phyloP scores from a whole-genome alignment of 2,329 filamentous ascomycete species.

The Microsporum ferrugineum region DNA sequence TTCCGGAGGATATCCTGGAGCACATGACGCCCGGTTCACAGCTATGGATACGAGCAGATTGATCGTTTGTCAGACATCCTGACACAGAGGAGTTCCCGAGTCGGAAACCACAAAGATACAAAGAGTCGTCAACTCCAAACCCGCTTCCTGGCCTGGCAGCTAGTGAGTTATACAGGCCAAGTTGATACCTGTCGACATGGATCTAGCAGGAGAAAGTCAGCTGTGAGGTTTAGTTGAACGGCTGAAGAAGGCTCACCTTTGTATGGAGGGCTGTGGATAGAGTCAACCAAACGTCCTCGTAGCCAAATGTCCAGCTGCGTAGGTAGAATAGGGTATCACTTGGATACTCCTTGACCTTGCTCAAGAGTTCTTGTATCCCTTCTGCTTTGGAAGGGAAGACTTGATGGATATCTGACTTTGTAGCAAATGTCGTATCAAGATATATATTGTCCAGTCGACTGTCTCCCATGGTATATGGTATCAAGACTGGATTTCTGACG shows the following conservation, averaged over 20 bases:
- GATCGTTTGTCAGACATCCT: slow-evolving; percentile 57
- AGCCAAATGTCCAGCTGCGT: slow-evolving; percentile 82
- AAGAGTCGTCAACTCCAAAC: slow-evolving; percentile 45
- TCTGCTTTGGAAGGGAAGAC: slow-evolving; percentile 57
- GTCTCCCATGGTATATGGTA: slow-evolving; percentile 59
- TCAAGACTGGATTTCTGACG: slow-evolving; percentile 56
- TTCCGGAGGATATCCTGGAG: slow-evolving; percentile 30
- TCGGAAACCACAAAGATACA: slow-evolving; percentile 59
- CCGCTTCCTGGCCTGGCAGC: slow-evolving; percentile 32
- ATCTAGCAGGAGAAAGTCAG: slow-evolving; percentile 40
- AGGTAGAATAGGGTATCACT: slow-evolving; percentile 69
- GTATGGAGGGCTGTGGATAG: slow-evolving; percentile 59
- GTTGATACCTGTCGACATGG: slow-evolving; percentile 74
- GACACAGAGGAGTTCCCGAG: slow-evolving; percentile 59
- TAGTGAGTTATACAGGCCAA: slow-evolving; percentile 58
- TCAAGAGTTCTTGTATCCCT: slow-evolving; percentile 61
- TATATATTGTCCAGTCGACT: slow-evolving; percentile 70
- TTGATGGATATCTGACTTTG: slow-evolving; percentile 38
- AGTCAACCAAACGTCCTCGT: slow-evolving; percentile 84
- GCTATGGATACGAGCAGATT: slow-evolving; percentile 60
- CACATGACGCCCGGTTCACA: slow-evolving; percentile 59
- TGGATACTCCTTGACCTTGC: slow-evolving; percentile 57
- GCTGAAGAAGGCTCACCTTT: slow-evolving; percentile 34
- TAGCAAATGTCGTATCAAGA: slow-evolving; percentile 72
- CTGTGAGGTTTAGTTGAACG: not conserved